Evolutionary conservation across 2,329 filamentous ascomycete species (phyloP).

Genomic region (Taxawa tesnikishii): DNA sequence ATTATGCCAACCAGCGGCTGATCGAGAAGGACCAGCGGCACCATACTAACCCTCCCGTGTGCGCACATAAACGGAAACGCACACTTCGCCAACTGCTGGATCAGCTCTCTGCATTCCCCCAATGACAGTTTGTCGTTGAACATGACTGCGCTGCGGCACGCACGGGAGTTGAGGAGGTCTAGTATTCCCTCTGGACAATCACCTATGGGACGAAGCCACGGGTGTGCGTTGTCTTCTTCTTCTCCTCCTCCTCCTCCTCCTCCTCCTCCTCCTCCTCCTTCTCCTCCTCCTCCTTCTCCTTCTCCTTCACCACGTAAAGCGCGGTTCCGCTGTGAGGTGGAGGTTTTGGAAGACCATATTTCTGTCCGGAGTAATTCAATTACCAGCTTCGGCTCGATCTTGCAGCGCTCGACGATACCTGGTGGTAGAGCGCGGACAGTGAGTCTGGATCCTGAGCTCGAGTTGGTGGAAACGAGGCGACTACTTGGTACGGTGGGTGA

Average conservation of each 20-base stretch:
- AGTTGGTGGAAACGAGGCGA: background rate
- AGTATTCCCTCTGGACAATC: slow-evolving; percentile 64
- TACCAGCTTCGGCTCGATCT: slow-evolving; percentile 56
- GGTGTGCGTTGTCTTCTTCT: slow-evolving; percentile 5
- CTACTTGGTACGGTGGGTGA: background rate
- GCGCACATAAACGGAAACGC: slow-evolving; percentile 74
- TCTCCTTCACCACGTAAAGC: too few relatives aligned
- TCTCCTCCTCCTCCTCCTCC: too few relatives aligned
- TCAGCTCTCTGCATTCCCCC: slow-evolving; percentile 46
- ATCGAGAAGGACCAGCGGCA: slow-evolving; percentile 34
- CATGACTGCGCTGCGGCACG: slow-evolving; percentile 73
- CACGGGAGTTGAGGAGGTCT: slow-evolving; percentile 62
- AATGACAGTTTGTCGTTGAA: slow-evolving; percentile 60
- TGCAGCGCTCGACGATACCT: slow-evolving; percentile 64
- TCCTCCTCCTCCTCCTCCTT: too few relatives aligned
- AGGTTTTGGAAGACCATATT: slow-evolving; percentile 20
- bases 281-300: too few relatives aligned
- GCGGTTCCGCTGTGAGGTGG: too few relatives aligned
- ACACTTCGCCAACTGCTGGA: slow-evolving; percentile 47
- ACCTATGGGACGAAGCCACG: slow-evolving; percentile 52
- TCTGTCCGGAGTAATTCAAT: slow-evolving; percentile 65
- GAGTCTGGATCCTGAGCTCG: slow-evolving; percentile 8
- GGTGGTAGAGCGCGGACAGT: slow-evolving; percentile 51
- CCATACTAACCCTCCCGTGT: slow-evolving; percentile 51
- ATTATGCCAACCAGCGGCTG: too few relatives aligned